A percentile compares a stretch with the other conserved stretches of the same genome.
Conservation (phyloP, 352 stramenopile species). For the Phytophthora sojae region DNA sequence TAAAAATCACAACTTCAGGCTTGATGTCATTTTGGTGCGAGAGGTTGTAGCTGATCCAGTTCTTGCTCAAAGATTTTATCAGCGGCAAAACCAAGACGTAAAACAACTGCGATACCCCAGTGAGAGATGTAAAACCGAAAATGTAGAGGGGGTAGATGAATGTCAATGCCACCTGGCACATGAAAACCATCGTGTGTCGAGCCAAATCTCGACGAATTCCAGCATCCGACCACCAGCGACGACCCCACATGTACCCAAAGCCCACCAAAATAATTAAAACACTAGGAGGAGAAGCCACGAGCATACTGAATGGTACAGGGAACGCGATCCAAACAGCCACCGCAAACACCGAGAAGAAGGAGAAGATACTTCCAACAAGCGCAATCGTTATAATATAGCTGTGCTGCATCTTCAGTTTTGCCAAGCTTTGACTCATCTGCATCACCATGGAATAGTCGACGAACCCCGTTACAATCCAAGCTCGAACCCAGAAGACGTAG, state of each 20-base stretch:
- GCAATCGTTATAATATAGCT: neutral
- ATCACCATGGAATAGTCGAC: conserved; percentile 6
- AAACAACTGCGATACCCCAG: conserved; percentile 3
- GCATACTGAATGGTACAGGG: conserved; percentile 27
- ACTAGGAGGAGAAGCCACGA: conserved; percentile 29
- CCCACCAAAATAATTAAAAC: conserved; percentile 14
- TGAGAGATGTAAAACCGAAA: conserved; percentile 21
- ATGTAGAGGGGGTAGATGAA: conserved; percentile 41
- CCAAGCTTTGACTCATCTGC: conserved; percentile 7
- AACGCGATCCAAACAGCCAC: conserved; percentile 15
- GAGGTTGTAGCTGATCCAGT: conserved; percentile 34
- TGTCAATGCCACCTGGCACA: conserved; percentile 28
- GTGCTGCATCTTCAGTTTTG: conserved; percentile 1
- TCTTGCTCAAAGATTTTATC: conserved; percentile 26
- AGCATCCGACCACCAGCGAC: conserved; percentile 10
- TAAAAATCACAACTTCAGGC: conserved; percentile 32
- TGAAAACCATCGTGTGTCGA: conserved; percentile 24
- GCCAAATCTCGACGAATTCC: conserved; percentile 13
- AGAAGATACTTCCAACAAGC: neutral
- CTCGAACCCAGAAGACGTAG: neutral
- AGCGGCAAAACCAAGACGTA: conserved; percentile 6
- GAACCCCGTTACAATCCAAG: conserved; percentile 1
- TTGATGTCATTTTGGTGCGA: conserved; percentile 33
- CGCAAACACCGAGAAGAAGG: conserved; percentile 13
- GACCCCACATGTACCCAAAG: conserved; percentile 15